phyloP scores from a whole-genome alignment of 2,329 filamentous ascomycete genomes.

The Trichocomaceae sp. region DNA sequence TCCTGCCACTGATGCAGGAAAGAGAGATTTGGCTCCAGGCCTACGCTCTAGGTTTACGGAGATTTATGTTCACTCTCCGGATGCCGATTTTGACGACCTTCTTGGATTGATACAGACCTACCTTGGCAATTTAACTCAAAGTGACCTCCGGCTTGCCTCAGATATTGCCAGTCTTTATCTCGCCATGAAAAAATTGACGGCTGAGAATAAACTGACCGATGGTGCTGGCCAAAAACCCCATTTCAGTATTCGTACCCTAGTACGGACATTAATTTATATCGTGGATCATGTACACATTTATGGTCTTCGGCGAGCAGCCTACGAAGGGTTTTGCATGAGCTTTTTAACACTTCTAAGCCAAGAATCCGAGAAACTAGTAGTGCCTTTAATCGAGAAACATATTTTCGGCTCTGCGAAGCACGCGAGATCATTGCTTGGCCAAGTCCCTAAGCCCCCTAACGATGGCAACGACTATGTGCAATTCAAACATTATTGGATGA shows the following conservation, averaged over 20 bases:
- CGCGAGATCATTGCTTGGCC: constrained; percentile 65
- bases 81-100: constrained; percentile 78
- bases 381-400: constrained; percentile 73
- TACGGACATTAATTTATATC: constrained; percentile 81
- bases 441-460: constrained; percentile 67
- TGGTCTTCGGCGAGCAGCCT: constrained; percentile 76
- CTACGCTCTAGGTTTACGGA: constrained; percentile 92
- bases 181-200: constrained; percentile 73
- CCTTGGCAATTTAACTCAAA: constrained; percentile 63
- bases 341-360: constrained; percentile 84
- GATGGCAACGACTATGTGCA: constrained; percentile 74
- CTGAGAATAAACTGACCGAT: constrained; percentile 80
- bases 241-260: constrained; percentile 91
- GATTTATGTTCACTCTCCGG: constrained; percentile 85
- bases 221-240: constrained; percentile 93
- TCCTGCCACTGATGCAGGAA: constrained; percentile 93
- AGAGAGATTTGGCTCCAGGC: constrained; percentile 83
- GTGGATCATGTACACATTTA: constrained; percentile 77
- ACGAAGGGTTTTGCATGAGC: constrained; percentile 96
- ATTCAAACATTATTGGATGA: constrained; percentile 87
- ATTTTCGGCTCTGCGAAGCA: constrained; percentile 67
- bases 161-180: constrained; percentile 85
- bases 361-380: constrained; percentile 70
- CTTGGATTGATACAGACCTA: constrained; percentile 85
- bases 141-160: constrained; percentile 65